These are phyloP conservation scores for Kwoniella sp. DNA, from an alignment of 768 basidiomycete species.

Conservation along the genomic window DNA sequence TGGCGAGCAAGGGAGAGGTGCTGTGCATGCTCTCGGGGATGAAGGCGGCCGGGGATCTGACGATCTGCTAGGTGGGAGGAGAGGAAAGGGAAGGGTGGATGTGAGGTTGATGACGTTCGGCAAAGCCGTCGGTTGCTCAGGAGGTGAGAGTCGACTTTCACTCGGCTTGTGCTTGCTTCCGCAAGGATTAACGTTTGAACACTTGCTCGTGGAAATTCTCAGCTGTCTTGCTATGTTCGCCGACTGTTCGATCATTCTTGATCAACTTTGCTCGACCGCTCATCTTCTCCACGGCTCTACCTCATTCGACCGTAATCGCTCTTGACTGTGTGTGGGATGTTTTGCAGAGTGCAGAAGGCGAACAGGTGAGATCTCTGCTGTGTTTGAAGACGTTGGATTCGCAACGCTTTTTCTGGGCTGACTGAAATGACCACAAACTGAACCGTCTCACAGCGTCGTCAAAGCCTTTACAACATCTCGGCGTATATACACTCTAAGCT, in stretches of 20 bases:
- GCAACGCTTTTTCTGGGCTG: neutral
- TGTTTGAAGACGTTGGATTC: neutral
- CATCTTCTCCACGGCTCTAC: constrained; percentile 87
- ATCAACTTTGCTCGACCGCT: constrained; percentile 89
- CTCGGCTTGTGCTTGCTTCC: no score
- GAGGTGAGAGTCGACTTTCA: constrained; percentile 72
- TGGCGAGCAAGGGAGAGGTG: constrained; percentile 73
- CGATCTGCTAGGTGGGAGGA: neutral
- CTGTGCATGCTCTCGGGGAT: constrained; percentile 68
- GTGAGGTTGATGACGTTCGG: constrained; percentile 89
- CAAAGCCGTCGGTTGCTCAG: constrained; percentile 81
- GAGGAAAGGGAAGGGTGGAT: constrained; percentile 69
- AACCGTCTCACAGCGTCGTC: constrained; percentile 53
- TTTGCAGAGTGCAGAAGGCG: constrained; percentile 68
- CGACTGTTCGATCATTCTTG: constrained; percentile 76
- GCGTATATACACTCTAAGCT: constrained; percentile 53
- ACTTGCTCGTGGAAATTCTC: no score
- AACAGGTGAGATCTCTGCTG: constrained; percentile 59
- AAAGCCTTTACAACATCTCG: constrained; percentile 49
- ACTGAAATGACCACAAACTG: neutral
- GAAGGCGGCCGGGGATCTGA: constrained; percentile 16
- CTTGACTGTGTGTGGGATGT: constrained; percentile 78
- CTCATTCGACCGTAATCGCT: constrained; percentile 73
- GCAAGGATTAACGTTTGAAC: neutral
- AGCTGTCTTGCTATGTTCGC: constrained; percentile 77